A percentile compares a stretch with the other conserved stretches of the same genome.
Evolutionary conservation across 2,329 filamentous ascomycete species (phyloP).

Genomic region (Helotiales sp.): DNA sequence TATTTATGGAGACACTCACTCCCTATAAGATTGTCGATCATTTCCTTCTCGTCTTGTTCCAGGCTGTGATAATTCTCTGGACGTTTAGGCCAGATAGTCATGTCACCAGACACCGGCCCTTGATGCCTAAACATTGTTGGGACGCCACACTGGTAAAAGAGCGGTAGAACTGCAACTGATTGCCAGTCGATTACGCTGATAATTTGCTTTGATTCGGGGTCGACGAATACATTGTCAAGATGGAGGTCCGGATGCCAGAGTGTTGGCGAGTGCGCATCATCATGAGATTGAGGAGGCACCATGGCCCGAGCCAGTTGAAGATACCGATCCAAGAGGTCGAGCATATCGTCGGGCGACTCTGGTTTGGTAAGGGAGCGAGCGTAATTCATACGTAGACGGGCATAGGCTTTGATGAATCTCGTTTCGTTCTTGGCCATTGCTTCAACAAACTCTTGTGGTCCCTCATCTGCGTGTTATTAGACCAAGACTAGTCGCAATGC

Average conservation of each 20-base stretch:
- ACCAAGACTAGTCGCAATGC: conserved; percentile 10
- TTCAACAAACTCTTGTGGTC: conserved; percentile 34
- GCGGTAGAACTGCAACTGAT: conserved; percentile 13
- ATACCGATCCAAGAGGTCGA: conserved; percentile 37
- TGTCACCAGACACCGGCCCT: background rate
- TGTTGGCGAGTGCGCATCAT: conserved; percentile 21
- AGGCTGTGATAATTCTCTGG: conserved; percentile 12
- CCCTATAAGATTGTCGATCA: conserved; percentile 6
- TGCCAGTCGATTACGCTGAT: conserved; percentile 43
- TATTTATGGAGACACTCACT: conserved; percentile 7
- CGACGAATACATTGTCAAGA: conserved; percentile 40
- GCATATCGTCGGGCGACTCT: conserved; percentile 33
- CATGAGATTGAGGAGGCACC: conserved; percentile 31
- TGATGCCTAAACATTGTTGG: conserved; percentile 7
- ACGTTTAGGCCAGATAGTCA: conserved; percentile 5
- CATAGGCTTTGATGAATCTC: conserved; percentile 32
- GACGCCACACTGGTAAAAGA: conserved; percentile 21
- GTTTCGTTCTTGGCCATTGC: conserved; percentile 37
- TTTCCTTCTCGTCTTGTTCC: conserved; percentile 8
- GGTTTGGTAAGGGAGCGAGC: conserved; percentile 28
- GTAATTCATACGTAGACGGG: conserved; percentile 25
- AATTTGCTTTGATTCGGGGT: conserved; percentile 31
- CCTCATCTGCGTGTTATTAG: conserved; percentile 33
- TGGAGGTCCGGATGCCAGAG: conserved; percentile 43
- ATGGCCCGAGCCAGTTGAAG: conserved; percentile 30